Evolutionary conservation across 2,329 filamentous ascomycete species (phyloP).

Genomic region (Chrysosporium keratinophilum): DNA sequence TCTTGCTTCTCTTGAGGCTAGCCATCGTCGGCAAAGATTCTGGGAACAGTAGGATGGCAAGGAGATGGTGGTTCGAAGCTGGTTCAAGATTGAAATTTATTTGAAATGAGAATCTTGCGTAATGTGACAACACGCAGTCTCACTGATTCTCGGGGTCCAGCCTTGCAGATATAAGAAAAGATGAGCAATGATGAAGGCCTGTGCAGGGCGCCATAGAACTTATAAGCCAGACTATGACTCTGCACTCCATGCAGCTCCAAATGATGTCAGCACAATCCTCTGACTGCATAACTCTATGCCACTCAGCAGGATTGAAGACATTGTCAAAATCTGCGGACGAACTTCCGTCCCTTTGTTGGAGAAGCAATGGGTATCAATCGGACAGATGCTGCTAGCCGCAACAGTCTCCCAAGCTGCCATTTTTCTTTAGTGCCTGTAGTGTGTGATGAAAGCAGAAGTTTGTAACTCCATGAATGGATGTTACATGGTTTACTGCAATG

Average conservation of each 20-base stretch:
- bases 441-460: not conserved
- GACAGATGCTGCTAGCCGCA: not conserved
- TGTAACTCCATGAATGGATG: not conserved
- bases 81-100: too few species aligned
- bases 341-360: conserved; percentile 1
- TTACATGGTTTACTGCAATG: not conserved
- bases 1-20: conserved; percentile 32
- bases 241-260: not conserved
- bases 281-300: not conserved
- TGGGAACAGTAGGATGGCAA: not conserved
- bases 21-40: conserved; percentile 20
- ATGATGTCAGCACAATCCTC: not conserved
- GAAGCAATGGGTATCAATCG: not conserved
- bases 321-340: not conserved
- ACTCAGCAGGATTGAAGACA: not conserved
- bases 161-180: not conserved
- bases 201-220: conserved; percentile 1
- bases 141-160: not conserved
- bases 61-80: not conserved
- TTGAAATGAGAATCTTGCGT: not conserved
- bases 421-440: not conserved
- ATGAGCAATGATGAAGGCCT: conserved; percentile 2
- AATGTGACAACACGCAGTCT: not conserved
- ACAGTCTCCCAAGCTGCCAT: not conserved
- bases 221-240: not conserved